Evolutionary conservation across 345 rosid genomes (phyloP), one percentile per base, ranked within the genome.

Genomic region (Cardiospermum halicacabum): DNA sequence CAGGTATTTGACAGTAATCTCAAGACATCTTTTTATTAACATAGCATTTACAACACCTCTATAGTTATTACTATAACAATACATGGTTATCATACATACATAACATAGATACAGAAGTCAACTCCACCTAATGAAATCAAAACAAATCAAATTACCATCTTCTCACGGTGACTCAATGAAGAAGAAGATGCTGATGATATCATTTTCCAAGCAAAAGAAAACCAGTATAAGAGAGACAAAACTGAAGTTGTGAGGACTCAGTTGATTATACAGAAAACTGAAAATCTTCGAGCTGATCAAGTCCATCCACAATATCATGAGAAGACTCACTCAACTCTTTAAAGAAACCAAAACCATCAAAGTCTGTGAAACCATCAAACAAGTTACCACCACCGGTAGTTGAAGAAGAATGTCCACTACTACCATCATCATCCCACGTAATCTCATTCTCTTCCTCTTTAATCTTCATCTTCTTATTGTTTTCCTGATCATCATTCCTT

Each of bases 381-480:
- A 65, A 53, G 8, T 18, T 47, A 26, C 49, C 21, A 56, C 49
- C n/a, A n/a, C n/a, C n/a, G n/a, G n/a, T n/a, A n/a, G n/a, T 28
- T 30, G 42, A 25, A 19, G 5, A 25, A 28, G 5, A n/a, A n/a
- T n/a, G n/a, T n/a, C n/a, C n/a, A n/a, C n/a, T 55, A 36, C 5
- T 42, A 31, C 11, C 18, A 34, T 24, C 58, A 5, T 32, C 10
- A 8, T n/a, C 26, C 50, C 68, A 28, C 12, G 19, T 47, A 3
- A n/a, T 55, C 30, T 56, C 61, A n/a, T 55, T 42, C 9, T 51
- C 58, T 34, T 63, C 67, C 18, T 34, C 57, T 42, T 50, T 63
- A 9, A 63, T 31, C 5, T 63, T 22, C 26, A 18, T 34, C 67
- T 49, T 13, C 57, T 31, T 27, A 10, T 54, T 53, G 40, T 49